Conservation (phyloP, 2,329 filamentous ascomycete genomes). For the Sporothrix pseudoabietina region DNA sequence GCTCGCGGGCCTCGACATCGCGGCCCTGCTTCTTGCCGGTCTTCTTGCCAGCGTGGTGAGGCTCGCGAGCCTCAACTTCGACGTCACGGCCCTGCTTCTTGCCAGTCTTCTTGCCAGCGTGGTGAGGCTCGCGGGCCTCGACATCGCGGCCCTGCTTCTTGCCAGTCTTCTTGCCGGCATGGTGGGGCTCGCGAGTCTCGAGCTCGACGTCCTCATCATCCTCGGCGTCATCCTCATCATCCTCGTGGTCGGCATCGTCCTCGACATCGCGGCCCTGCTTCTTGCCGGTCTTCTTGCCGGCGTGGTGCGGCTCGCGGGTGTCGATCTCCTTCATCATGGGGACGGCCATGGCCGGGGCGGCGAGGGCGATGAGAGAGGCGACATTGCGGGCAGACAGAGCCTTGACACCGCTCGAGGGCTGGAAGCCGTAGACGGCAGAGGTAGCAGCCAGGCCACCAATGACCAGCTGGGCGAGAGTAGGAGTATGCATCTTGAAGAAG, state of each 20-base stretch:
- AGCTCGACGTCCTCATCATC: constrained; percentile 23
- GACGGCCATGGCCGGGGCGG: constrained; percentile 37
- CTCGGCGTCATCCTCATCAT: constrained; percentile 1
- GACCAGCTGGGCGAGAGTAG: constrained; percentile 40
- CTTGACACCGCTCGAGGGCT: constrained; percentile 34
- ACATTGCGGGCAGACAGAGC: constrained; percentile 36
- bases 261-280: constrained; percentile 24
- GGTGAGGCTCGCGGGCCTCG: constrained; percentile 35
- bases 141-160: constrained; percentile 19
- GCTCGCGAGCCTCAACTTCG: constrained; percentile 32
- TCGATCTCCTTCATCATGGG: constrained; percentile 34
- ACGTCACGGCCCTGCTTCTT: constrained; percentile 24
- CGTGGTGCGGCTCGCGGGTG: constrained; percentile 36
- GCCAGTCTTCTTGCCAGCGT: constrained; percentile 36
- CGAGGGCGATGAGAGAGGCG: constrained; percentile 39
- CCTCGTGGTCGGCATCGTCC: neutral
- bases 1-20: constrained; percentile 25
- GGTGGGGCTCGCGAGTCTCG: constrained; percentile 36
- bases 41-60: constrained; percentile 34
- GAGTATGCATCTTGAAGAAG: constrained; percentile 40
- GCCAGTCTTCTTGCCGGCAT: constrained; percentile 37
- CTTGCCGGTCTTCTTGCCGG: constrained; percentile 37
- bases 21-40: constrained; percentile 21
- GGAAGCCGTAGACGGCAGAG: constrained; percentile 40
- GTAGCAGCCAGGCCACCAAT: constrained; percentile 40